Percentiles rank a stretch among this genome's conserved stretches.
Conservation (phyloP, 2,329 filamentous ascomycete genomes). For the Paecilomyces dactylethromorphus region DNA sequence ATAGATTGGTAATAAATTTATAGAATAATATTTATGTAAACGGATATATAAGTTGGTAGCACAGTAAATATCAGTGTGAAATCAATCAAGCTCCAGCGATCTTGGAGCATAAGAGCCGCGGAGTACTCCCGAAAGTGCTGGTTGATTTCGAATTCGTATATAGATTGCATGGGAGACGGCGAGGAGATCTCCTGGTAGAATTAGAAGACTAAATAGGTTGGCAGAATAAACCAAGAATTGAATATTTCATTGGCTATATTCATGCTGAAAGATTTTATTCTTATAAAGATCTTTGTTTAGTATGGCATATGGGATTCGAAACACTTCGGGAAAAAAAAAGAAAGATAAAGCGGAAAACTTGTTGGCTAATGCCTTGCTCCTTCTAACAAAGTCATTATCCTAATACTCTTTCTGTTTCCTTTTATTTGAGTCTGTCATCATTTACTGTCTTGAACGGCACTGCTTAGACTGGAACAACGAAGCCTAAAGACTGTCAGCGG, state of each 20-base stretch:
- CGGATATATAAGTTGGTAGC: background rate
- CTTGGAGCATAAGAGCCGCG: background rate
- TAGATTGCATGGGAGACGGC: background rate
- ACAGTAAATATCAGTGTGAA: background rate
- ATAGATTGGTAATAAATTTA: too few species aligned
- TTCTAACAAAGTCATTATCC: background rate
- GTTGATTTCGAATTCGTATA: background rate
- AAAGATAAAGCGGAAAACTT: background rate
- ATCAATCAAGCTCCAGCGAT: background rate
- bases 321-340: background rate
- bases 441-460: background rate
- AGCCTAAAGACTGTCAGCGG: background rate
- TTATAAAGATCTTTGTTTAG: background rate
- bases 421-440: background rate
- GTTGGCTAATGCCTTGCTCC: background rate
- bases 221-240: background rate
- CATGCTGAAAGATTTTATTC: background rate
- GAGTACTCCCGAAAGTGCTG: constrained; percentile 58
- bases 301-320: background rate
- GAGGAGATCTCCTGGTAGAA: constrained; percentile 10
- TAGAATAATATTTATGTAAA: background rate
- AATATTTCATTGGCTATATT: background rate
- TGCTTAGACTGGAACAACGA: background rate
- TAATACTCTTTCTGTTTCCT: background rate
- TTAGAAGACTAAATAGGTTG: background rate